Conservation (phyloP, 2,329 filamentous ascomycete genomes). For the Penicillium palitans region DNA sequence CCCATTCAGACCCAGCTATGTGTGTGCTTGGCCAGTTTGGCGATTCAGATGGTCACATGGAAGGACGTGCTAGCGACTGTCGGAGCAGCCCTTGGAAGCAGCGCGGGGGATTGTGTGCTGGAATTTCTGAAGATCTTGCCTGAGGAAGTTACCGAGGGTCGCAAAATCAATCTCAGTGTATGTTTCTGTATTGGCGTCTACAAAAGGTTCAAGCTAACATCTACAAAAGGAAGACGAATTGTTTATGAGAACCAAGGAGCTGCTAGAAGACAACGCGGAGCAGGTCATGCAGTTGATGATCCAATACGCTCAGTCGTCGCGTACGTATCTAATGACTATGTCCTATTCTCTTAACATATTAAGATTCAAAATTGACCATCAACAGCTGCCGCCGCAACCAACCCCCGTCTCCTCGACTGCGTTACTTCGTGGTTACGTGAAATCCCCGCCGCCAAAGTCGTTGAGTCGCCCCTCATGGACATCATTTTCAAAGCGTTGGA, state of each 20-base stretch:
- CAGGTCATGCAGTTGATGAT: constrained; percentile 85
- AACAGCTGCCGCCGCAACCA: constrained; percentile 72
- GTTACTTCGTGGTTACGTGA: constrained; percentile 96
- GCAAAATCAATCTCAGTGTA: constrained; percentile 99
- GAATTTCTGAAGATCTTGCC: constrained; percentile 96
- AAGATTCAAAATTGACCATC: constrained; percentile 24
- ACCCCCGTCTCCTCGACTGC: constrained; percentile 89
- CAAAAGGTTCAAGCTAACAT: not conserved
- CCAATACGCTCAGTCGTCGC: constrained; percentile 87
- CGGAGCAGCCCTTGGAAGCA: constrained; percentile 68
- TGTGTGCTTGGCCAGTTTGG: constrained; percentile 89
- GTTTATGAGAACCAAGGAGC: constrained; percentile 76
- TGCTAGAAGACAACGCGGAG: constrained; percentile 85
- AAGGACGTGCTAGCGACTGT: constrained; percentile 86
- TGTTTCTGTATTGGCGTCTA: constrained; percentile 51
- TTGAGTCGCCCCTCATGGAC: constrained; percentile 80
- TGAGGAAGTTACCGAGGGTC: constrained; percentile 98
- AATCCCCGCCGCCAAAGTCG: constrained; percentile 78
- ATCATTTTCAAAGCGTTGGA: constrained; percentile 76
- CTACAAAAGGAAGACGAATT: constrained; percentile 87
- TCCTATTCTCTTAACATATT: not conserved
- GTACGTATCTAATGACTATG: constrained; percentile 49
- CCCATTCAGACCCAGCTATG: constrained; percentile 86
- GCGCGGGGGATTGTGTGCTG: constrained; percentile 80
- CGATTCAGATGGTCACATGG: constrained; percentile 95